phyloP scores from a whole-genome alignment of 2,329 filamentous ascomycete species.

The Colletotrichum tropicale region DNA sequence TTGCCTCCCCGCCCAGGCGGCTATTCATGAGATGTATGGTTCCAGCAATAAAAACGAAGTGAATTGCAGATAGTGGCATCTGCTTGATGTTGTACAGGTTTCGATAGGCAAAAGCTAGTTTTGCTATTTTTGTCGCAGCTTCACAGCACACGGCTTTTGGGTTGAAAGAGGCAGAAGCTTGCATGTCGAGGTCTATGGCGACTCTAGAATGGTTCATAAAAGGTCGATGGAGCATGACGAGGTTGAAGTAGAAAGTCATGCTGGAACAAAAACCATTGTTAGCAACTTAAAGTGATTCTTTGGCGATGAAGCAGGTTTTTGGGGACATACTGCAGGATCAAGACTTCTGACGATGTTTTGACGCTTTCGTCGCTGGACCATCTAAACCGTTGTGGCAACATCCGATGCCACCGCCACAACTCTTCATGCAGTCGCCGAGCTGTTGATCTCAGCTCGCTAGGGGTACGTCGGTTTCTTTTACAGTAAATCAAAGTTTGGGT shows the following conservation, averaged over 20 bases:
- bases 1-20: background rate
- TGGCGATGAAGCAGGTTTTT: background rate
- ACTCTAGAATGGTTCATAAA: background rate
- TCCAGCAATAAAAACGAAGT: constrained; percentile 3
- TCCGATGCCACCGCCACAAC: background rate
- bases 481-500: background rate
- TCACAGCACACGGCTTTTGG: background rate
- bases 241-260: constrained; percentile 1
- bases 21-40: background rate
- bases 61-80: background rate
- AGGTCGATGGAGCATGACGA: constrained; percentile 4
- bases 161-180: background rate
- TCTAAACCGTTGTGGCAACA: background rate
- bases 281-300: background rate
- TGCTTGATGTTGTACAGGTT: background rate
- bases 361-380: background rate
- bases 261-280: background rate
- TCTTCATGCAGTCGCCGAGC: background rate
- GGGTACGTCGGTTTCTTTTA: background rate
- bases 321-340: background rate
- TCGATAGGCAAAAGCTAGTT: background rate
- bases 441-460: background rate
- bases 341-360: background rate
- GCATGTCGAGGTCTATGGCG: background rate
- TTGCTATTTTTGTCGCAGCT: background rate